Evolutionary conservation across 495 filamentous ascomycete genomes (phyloP), one percentile per base, ranked within the genome.

Genomic region (Evansstolkia leycettana): DNA sequence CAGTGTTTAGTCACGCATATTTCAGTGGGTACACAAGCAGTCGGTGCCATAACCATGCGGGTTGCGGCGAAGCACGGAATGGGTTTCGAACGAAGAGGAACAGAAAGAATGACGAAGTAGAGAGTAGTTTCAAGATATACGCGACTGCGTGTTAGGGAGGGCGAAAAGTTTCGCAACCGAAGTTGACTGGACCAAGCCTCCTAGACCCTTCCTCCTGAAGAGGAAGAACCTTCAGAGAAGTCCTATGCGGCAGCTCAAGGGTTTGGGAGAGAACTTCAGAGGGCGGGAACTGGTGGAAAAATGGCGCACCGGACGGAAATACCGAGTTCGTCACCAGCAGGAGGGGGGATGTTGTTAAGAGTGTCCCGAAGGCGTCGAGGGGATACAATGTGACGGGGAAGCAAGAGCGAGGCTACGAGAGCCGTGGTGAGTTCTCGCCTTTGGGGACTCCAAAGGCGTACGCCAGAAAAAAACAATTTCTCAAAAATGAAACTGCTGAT

Each of bases 191-290:
- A 76, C 80, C 73, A 78, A 77, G 78, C 73, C 79, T 80, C 75
- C 77, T 78, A 77, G 82, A 89, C 80, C 83, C 84, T 87, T 83
- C 84, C 84, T 80, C 84, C 45, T 59, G 62, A 65, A 90, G 87
- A 88, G 85, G 87, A 92, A 95, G 87, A 89, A 86, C 77, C 80
- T 74, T 71, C 77, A 73, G 78, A 80, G 74, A 71, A 78, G 76
- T 86, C 81, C 83, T 95, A 95, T 95, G 86, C 87, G 87, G 87
- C 87, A 92, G 87, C 82, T 89, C 82, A 75, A 71, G 58, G 57
- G 57, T 60, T 65, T 69, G 65, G 61, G 68, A 64, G 51, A 46
- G 52, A 64, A 65, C 47, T 50, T 57, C 57, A 66, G 66, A 59
- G 53, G 64, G 67, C 67, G 73, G 67, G 67, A 64, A 54, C 42